These are phyloP conservation scores for Diutina ranongensis DNA, from an alignment of 1,139 yeast genomes.

Conservation along the genomic window DNA sequence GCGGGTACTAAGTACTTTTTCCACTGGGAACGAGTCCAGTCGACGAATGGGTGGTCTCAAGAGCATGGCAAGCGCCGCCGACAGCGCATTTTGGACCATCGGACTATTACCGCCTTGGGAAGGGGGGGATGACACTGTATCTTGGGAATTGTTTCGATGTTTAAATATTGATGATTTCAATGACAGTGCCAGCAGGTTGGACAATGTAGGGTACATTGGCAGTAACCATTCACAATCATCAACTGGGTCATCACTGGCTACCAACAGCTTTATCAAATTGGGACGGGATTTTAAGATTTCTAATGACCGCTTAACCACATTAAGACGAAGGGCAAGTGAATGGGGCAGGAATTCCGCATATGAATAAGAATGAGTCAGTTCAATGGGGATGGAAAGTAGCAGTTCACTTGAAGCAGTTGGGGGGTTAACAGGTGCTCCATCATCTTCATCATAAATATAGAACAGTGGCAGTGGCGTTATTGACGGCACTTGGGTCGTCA, in stretches of 20 bases:
- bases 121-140: background rate
- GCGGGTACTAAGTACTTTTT: background rate
- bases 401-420: background rate
- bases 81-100: conserved; percentile 37
- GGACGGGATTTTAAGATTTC: conserved; percentile 62
- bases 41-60: conserved; percentile 23
- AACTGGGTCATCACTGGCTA: conserved; percentile 6
- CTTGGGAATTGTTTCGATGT: background rate
- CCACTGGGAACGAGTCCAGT: conserved; percentile 3
- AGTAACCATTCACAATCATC: conserved; percentile 8
- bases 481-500: conserved; percentile 4
- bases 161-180: background rate
- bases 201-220: conserved; percentile 2
- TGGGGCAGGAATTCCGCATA: conserved; percentile 76
- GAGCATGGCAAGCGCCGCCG: conserved; percentile 53
- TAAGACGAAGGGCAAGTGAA: conserved; percentile 63
- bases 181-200: background rate
- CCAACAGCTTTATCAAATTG: conserved; percentile 24
- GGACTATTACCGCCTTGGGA: background rate
- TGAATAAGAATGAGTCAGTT: conserved; percentile 76
- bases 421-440: background rate
- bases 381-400: conserved; percentile 36
- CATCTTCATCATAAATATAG: conserved; percentile 1
- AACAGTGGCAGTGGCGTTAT: background rate
- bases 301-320: conserved; percentile 63